Evolutionary conservation across 176 grass and related monocot genomes (phyloP), one percentile per base, ranked within the genome.

Genomic region (Urochloa ruziziensis): DNA sequence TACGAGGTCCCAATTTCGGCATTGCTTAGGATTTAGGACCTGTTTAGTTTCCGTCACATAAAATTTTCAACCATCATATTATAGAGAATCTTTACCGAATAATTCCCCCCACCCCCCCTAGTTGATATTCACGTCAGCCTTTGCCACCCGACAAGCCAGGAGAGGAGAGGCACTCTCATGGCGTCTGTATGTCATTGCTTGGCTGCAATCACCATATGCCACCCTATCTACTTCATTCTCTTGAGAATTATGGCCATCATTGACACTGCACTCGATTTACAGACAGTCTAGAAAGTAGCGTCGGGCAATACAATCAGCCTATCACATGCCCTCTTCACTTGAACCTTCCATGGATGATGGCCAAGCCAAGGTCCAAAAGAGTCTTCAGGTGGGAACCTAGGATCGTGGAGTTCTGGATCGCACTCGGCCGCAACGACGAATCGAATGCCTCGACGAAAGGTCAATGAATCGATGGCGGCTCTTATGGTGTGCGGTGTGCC

Each of bases 321-420:
- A 32, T 29, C 75, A 44, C 75, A 63, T 63, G 75, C 37, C 57
- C 12, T 12, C 28, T 19, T 33, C 59, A 46, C 54, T 15, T 30
- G 10, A 1, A 16, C 61, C 30, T 66, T 65, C 44, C 61, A 25
- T 67, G 11, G 56, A 19, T 33, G 18, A 52, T 52, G 44, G n/a
- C n/a, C n/a, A n/a, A n/a, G 18, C 18, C 29, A 62, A 56, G 19
- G 52, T 56, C 52, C 52, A 56, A 56, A 4, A 12, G 37, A 3
- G 27, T 28, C 13, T 48, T 51, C 1, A 12, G 0, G 15, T 49
- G 13, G 8, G 48, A 40, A 35, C 74, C 36, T 60, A 25, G 83
- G 83, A 85, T 36, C 75, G 18, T 49, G 74, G 33, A 61, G 13
- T 47, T 61, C 2, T 70, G 74, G 64, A 85, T 35, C 21, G 19